A percentile compares a stretch with the other conserved stretches of the same genome.
Conservation (phyloP, 371 early-diverging fungal genomes). For the Chytridium lagenaria region DNA sequence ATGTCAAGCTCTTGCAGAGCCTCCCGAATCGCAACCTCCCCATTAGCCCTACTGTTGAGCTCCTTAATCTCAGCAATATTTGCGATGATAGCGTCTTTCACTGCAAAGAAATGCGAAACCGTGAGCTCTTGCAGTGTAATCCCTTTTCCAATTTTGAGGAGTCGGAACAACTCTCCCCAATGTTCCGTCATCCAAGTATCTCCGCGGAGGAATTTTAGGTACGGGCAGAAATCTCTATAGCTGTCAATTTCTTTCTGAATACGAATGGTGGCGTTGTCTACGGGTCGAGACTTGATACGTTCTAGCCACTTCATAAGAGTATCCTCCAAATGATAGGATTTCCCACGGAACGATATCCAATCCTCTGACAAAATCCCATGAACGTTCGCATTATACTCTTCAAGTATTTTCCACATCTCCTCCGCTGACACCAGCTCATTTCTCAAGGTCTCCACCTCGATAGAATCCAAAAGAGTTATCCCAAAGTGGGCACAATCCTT, state of each 20-base stretch:
- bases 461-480: constrained; percentile 37
- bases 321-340: constrained; percentile 52
- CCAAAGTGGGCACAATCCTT: constrained; percentile 54
- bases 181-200: constrained; percentile 61
- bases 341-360: constrained; percentile 56
- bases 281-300: constrained; percentile 28
- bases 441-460: constrained; percentile 39
- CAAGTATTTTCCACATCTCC: constrained; percentile 49
- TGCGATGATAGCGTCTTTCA: constrained; percentile 32
- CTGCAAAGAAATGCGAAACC: constrained; percentile 47
- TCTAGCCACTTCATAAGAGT: constrained; percentile 47
- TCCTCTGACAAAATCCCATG: constrained; percentile 40
- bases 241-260: constrained; percentile 50
- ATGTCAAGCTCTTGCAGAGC: constrained; percentile 62
- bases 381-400: constrained; percentile 38
- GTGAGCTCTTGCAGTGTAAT: constrained; percentile 50
- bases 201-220: constrained; percentile 52
- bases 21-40: constrained; percentile 58
- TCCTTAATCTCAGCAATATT: constrained; percentile 52
- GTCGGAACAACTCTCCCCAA: constrained; percentile 59
- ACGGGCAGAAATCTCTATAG: constrained; percentile 42
- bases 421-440: constrained; percentile 36
- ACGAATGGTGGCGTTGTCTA: constrained; percentile 39
- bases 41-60: constrained; percentile 56
- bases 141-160: constrained; percentile 44